Conservation (phyloP, 768 basidiomycete species). For the Coprinopsis cinerea region DNA sequence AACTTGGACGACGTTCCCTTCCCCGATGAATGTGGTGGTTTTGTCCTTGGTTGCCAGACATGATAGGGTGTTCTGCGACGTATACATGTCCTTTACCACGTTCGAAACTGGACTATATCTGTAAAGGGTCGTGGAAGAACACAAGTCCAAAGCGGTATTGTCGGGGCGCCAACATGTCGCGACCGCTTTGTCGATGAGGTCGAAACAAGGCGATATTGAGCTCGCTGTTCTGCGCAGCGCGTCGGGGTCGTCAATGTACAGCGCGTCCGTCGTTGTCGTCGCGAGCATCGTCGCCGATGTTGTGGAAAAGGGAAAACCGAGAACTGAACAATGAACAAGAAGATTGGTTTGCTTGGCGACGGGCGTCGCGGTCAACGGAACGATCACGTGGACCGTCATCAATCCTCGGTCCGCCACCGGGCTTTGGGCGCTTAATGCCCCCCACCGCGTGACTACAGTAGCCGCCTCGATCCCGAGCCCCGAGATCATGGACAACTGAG, state of each 20-base stretch:
- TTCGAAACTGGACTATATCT: constrained; percentile 46
- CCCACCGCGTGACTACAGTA: no score
- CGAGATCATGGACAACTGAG: no score
- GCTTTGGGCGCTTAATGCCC: no score
- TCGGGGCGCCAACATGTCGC: constrained; percentile 54
- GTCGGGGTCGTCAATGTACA: constrained; percentile 41
- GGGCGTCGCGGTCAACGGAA: no score
- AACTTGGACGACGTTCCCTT: constrained; percentile 39
- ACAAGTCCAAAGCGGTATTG: constrained; percentile 48
- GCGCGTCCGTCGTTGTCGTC: constrained; percentile 41
- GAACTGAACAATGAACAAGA: no score
- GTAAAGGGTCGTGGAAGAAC: constrained; percentile 41
- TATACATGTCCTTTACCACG: constrained; percentile 38
- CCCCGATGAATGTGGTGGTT: constrained; percentile 41
- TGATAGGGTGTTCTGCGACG: constrained; percentile 23
- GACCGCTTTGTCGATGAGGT: constrained; percentile 27
- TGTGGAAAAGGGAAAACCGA: no score
- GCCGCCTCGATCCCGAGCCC: no score
- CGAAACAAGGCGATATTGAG: constrained; percentile 33
- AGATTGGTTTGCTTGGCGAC: no score
- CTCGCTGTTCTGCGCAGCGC: constrained; percentile 40
- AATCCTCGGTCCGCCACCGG: no score
- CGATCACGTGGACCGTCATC: no score
- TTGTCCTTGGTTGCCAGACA: constrained; percentile 31
- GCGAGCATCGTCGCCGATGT: constrained; percentile 46